These are phyloP conservation scores for Epichloe uncinata DNA, from an alignment of 2,329 filamentous ascomycete species.

Conservation along the genomic window DNA sequence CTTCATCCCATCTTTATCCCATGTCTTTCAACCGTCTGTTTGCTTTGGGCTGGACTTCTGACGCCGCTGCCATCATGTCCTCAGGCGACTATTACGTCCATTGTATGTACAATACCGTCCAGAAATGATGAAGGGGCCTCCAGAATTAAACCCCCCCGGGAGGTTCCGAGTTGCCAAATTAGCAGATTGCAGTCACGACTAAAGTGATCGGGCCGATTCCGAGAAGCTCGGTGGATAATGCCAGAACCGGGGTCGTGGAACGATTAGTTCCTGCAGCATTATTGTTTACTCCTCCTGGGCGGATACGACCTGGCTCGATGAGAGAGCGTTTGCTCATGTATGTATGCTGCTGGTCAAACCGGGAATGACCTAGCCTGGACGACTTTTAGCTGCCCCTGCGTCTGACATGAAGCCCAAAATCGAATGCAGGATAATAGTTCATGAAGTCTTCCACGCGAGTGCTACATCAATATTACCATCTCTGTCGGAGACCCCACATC, in stretches of 20 bases:
- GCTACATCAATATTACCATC: background rate
- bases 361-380: background rate
- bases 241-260: background rate
- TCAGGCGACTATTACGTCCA: too few species aligned
- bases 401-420: background rate
- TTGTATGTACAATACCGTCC: too few species aligned
- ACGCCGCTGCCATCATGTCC: too few species aligned
- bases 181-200: background rate
- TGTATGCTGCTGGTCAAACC: background rate
- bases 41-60: too few species aligned
- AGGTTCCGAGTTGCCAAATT: too few species aligned
- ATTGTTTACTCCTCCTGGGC: background rate
- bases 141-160: too few species aligned
- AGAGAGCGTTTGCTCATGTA: background rate
- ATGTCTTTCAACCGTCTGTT: too few species aligned
- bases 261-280: background rate
- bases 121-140: too few species aligned
- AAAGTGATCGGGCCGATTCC: background rate
- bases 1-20: too few species aligned
- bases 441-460: background rate
- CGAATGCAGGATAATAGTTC: background rate
- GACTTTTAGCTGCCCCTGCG: background rate
- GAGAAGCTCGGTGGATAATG: background rate
- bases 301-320: background rate
- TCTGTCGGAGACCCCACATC: background rate